A percentile compares a stretch with the other conserved stretches of the same genome.
phyloP scores from a whole-genome alignment of 2,329 filamentous ascomycete genomes.

The Hymenotorrendiella dingleyae region DNA sequence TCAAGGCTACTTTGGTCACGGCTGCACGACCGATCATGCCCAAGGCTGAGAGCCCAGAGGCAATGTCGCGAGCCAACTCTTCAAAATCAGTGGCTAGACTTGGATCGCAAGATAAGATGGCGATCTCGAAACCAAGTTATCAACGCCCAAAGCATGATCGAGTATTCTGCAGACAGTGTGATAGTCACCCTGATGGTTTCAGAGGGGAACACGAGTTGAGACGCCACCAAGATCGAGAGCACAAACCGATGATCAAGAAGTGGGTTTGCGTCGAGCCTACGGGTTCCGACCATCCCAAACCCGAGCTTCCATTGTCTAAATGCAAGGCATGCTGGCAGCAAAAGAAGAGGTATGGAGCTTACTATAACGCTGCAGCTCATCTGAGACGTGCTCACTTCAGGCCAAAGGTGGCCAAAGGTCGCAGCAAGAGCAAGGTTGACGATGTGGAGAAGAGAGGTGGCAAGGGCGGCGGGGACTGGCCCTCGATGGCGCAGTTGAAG shows the following conservation, averaged over 20 bases:
- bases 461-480: constrained; percentile 46
- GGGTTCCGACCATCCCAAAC: constrained; percentile 41
- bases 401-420: constrained; percentile 47
- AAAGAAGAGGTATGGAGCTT: constrained; percentile 84
- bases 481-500: constrained; percentile 49
- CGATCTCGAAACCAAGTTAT: constrained; percentile 30
- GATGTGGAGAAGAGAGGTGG: constrained; percentile 43
- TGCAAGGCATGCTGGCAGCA: constrained; percentile 67
- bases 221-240: constrained; percentile 62
- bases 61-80: constrained; percentile 26
- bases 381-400: constrained; percentile 82
- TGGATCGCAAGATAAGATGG: constrained; percentile 27
- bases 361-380: constrained; percentile 91
- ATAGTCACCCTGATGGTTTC: constrained; percentile 79
- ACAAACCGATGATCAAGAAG: constrained; percentile 50
- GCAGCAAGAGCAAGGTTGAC: constrained; percentile 28
- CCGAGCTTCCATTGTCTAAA: constrained; percentile 52
- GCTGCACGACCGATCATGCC: constrained; percentile 27
- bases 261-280: constrained; percentile 53
- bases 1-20: constrained; percentile 21
- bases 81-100: constrained; percentile 26
- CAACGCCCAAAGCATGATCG: constrained; percentile 31
- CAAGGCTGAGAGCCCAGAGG: constrained; percentile 25
- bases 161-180: constrained; percentile 62
- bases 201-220: constrained; percentile 83